Evolutionary conservation across 345 rosid species (phyloP), one percentile per base, ranked within the genome.

Genomic region (Pseudoturritis turrita): DNA sequence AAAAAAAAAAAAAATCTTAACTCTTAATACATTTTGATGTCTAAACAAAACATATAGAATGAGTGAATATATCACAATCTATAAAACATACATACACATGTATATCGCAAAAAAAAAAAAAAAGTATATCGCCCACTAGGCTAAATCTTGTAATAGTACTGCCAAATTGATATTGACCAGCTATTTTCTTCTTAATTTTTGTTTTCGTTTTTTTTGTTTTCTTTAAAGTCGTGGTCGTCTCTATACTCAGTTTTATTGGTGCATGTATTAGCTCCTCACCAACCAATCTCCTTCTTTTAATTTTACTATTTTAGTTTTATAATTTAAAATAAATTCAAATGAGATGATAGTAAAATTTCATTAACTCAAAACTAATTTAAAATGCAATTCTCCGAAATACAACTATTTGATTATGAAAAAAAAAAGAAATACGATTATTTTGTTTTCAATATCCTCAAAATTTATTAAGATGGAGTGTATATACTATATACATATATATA

Each of bases 231-330:
- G 43, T 19, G 21, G 72, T 66, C 61, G 35, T 40, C 72, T 37
- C 61, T 26, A 39, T 29, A 9, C 10, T 4, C 41, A 14, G 15
- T 69, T 51, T 15, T 11, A 53, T 51, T 59, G 45, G 62, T 74
- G 52, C 61, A 74, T 65, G 51, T 19, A 58, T 65, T 56, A 33
- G 15, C 51, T 46, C 66, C 13, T 55, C 41, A 74, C 72, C 66
- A 73, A 46, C 61, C 72, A 66, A 49, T 49, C 22, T 12, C 39
- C 12, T 46, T 46, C 53, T 19, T 33, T 8, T 33, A 33, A 8
- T 33, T 33, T 18, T 25, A 55, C 64, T 29, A 58, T 41, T 51
- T 29, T 67, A 2, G 6, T 14, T 17, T 63, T 33, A 15, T 10
- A 2, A 5, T n/a, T 33, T 37, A n/a, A 19, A 35, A 31, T 7